Conservation (phyloP, 345 rosid species). For the Balakata baccata region DNA sequence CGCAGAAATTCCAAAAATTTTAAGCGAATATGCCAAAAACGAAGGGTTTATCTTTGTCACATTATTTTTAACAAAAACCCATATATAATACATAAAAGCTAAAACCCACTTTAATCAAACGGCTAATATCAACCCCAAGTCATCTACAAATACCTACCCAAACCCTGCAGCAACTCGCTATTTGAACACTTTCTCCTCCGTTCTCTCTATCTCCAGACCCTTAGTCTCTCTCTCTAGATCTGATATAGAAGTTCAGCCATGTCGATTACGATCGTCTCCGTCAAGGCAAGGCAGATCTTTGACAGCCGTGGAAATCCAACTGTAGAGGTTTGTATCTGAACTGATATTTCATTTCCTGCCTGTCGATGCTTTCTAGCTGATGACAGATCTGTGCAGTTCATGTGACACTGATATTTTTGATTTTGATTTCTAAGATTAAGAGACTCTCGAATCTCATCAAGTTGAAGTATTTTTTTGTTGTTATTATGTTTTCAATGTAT, state of each 20-base stretch:
- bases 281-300: slow-evolving; percentile 71
- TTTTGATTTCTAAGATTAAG: neutral
- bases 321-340: slow-evolving; percentile 49
- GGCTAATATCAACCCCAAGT: slow-evolving; percentile 7
- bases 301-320: slow-evolving; percentile 78
- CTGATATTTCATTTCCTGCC: neutral
- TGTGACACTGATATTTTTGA: neutral
- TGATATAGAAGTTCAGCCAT: neutral
- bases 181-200: neutral
- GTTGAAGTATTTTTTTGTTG: neutral
- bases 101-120: neutral
- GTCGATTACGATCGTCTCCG: slow-evolving; percentile 31
- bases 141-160: neutral
- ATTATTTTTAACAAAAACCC: too few relatives aligned
- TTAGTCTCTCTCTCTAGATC: slow-evolving; percentile 12
- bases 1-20: too few relatives aligned
- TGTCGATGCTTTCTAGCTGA: slow-evolving; percentile 2
- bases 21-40: too few relatives aligned
- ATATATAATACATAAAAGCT: too few relatives aligned
- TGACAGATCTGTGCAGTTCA: neutral
- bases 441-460: neutral
- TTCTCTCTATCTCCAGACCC: neutral
- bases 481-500: too few relatives aligned
- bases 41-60: too few relatives aligned
- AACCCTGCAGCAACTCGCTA: neutral